These are phyloP conservation scores for Lactarius akahatsu DNA, from an alignment of 768 basidiomycete species.

Conservation along the genomic window DNA sequence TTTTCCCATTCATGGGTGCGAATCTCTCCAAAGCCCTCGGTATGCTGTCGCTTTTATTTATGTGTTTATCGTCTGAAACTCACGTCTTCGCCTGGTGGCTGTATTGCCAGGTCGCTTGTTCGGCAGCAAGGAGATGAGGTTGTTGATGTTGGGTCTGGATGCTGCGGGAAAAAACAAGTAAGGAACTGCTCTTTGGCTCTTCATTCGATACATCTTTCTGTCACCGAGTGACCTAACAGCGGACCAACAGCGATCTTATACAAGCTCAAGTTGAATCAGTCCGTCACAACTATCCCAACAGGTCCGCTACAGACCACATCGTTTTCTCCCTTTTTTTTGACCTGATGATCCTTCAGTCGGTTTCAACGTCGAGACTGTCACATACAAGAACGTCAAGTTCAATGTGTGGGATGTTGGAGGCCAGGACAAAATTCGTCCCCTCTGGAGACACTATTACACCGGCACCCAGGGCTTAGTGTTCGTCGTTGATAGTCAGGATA, in stretches of 20 bases:
- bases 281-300: conserved; percentile 97
- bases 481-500: conserved; percentile 95
- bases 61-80: conserved; percentile 12
- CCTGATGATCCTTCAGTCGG: conserved; percentile 58
- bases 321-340: neutral
- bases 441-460: conserved; percentile 99
- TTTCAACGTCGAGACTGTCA: conserved; percentile 99
- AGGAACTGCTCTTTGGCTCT: conserved; percentile 34
- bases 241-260: conserved; percentile 82
- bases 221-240: conserved; percentile 11
- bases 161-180: conserved; percentile 99
- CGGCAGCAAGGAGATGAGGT: conserved; percentile 98
- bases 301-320: conserved; percentile 47
- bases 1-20: conserved; percentile 63
- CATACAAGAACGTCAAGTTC: conserved; percentile 97
- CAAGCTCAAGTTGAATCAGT: conserved; percentile 98
- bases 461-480: conserved; percentile 98
- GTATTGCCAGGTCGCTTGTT: conserved; percentile 79
- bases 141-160: conserved; percentile 95
- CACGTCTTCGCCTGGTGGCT: conserved; percentile 7
- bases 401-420: conserved; percentile 98
- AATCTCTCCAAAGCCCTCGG: conserved; percentile 85
- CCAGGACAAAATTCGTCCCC: conserved; percentile 98
- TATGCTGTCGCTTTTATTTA: conserved; percentile 36
- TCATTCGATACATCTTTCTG: conserved; percentile 23